A percentile compares a stretch with the other conserved stretches of the same genome.
These are phyloP conservation scores for Geranium rotundifolium DNA, from an alignment of 345 rosid genomes.

Conservation along the genomic window DNA sequence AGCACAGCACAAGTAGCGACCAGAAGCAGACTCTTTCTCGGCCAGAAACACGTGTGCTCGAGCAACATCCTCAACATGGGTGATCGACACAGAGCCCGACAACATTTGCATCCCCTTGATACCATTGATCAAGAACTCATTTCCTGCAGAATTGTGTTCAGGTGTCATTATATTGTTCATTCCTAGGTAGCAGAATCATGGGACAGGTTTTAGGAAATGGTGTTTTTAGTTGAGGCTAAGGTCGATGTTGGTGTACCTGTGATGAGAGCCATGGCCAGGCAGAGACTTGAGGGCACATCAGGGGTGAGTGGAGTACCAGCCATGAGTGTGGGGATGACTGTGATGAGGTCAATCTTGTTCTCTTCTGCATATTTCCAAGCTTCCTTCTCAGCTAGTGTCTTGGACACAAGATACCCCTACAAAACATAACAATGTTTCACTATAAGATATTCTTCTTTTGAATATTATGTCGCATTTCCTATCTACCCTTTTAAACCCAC, in stretches of 20 bases:
- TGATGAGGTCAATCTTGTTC: conserved; percentile 56
- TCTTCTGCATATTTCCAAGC: conserved; percentile 63
- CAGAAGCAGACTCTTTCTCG: conserved; percentile 70
- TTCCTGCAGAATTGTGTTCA: conserved; percentile 42
- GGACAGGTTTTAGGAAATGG: no score
- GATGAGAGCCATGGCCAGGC: conserved; percentile 44
- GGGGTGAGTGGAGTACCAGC: conserved; percentile 49
- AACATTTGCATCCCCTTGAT: conserved; percentile 80
- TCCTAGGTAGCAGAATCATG: neutral
- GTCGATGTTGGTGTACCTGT: no score
- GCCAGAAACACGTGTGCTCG: conserved; percentile 76
- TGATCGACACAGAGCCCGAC: conserved; percentile 68
- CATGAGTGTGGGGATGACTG: conserved; percentile 62
- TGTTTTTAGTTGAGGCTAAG: no score
- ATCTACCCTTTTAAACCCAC: no score
- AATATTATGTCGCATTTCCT: no score
- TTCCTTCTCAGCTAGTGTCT: conserved; percentile 62
- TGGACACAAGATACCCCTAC: conserved; percentile 75
- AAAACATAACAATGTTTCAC: conserved; percentile 5
- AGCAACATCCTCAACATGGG: conserved; percentile 74
- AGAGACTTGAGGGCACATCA: conserved; percentile 45
- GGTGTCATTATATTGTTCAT: neutral
- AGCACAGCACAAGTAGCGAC: conserved; percentile 65
- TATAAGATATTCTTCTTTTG: no score
- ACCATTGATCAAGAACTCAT: conserved; percentile 39